Evolutionary conservation across 352 stramenopile species (phyloP), one percentile per base, ranked within the genome.

Genomic region (Phytophthora meadii): DNA sequence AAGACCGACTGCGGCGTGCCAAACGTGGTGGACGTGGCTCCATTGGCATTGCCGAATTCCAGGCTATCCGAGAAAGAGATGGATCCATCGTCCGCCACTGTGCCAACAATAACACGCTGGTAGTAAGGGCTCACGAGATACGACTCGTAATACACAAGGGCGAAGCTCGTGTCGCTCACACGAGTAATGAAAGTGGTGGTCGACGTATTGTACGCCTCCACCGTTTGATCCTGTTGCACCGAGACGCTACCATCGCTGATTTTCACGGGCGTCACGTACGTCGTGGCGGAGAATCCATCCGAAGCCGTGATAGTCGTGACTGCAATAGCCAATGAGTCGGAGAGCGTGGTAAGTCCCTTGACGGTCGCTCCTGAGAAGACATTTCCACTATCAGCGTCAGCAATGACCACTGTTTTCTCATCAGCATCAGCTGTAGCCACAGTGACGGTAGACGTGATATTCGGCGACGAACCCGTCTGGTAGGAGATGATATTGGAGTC

Each of bases 291-390:
- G 54, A 78, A 65, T 30, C 68, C 74, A 28, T 84, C 76, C 2
- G 79, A 54, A 42, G 53, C 65, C 22, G 77, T 78, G 47, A 82
- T 66, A 14, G 82, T 84, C 34, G 84, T 73, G 17, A 92, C 54
- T 28, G 84, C 77, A 22, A 88, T 61, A 5, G 79, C 80, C 46
- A 68, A 53, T 53, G 67, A 74, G 74, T 91, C 74, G 27, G 81
- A 92, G 8, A 94, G 76, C 56, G 85, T 91, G 10, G 76, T 60
- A 17, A 92, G 54, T 6, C 75, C 78, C 68, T 90, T 90, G 49
- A 94, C 77, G 0, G 76, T 79, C 5, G 77, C 64, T 12, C 75
- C 71, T 12, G 55, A 70, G 58, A 93, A 81, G 32, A 77, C 65
- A 73, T 90, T 93, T 54, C 60, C 54, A 8, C 54, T 68, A n/a